Conservation (phyloP, 371 early-diverging fungal genomes). For the Mortierella sp. region DNA sequence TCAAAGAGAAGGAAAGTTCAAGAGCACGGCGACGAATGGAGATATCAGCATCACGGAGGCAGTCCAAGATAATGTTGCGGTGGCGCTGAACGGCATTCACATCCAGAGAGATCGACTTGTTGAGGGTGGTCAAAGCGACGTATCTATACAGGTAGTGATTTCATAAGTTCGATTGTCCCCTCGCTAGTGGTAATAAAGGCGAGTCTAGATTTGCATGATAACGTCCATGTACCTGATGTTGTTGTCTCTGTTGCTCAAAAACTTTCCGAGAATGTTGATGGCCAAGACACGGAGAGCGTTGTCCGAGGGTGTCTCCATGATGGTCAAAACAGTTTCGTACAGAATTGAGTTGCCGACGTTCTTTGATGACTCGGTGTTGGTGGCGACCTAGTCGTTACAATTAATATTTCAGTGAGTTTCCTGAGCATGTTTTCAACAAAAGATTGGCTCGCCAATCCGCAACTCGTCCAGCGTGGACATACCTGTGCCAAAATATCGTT, state of each 20-base stretch:
- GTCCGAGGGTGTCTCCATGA: slow-evolving; percentile 95
- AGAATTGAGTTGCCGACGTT: slow-evolving; percentile 98
- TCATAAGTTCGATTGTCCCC: neutral
- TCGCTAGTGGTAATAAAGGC: neutral
- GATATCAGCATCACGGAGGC: slow-evolving; percentile 95
- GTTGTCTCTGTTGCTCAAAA: slow-evolving; percentile 95
- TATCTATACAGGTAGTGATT: slow-evolving; percentile 67
- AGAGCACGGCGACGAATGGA: slow-evolving; percentile 97
- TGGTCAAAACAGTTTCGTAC: slow-evolving; percentile 96
- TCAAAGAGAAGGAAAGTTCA: slow-evolving; percentile 95
- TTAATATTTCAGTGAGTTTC: neutral
- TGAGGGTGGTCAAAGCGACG: slow-evolving; percentile 95
- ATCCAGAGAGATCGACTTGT: slow-evolving; percentile 90
- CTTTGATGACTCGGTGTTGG: slow-evolving; percentile 93
- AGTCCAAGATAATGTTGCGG: slow-evolving; percentile 95
- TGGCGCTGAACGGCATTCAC: slow-evolving; percentile 97
- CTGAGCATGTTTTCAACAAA: neutral
- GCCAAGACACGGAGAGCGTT: slow-evolving; percentile 93
- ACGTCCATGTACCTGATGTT: slow-evolving; percentile 90
- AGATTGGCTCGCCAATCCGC: neutral
- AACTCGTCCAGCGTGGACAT: neutral
- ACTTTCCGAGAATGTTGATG: slow-evolving; percentile 97
- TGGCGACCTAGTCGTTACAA: slow-evolving; percentile 80
- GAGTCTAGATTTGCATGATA: neutral
- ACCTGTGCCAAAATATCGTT: slow-evolving; percentile 97